These are phyloP conservation scores for Metschnikowia noctiluminum DNA, from an alignment of 805 yeast genomes.

Conservation along the genomic window DNA sequence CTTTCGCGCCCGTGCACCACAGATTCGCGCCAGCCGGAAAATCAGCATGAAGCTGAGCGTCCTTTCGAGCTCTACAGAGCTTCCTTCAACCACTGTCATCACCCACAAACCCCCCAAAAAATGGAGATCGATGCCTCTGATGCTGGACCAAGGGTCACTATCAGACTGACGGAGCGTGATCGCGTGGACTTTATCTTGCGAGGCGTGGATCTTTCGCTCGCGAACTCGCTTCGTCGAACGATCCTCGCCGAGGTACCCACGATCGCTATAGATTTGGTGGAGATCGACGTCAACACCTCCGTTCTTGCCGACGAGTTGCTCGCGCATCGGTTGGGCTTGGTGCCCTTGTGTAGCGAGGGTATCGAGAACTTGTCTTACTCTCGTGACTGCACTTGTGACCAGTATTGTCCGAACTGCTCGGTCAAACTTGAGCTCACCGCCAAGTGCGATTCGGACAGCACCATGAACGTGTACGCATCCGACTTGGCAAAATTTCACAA, in stretches of 20 bases:
- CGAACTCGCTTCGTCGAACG: conserved; percentile 86
- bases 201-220: conserved; percentile 84
- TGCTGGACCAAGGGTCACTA: conserved; percentile 76
- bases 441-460: conserved; percentile 81
- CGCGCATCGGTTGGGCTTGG: conserved; percentile 88
- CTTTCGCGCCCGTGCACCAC: no score
- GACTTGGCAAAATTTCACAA: conserved; percentile 54
- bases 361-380: conserved; percentile 83
- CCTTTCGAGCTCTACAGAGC: neutral
- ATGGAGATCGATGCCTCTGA: conserved; percentile 32
- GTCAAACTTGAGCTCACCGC: conserved; percentile 85
- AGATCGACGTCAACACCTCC: conserved; percentile 86
- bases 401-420: conserved; percentile 92
- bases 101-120: neutral
- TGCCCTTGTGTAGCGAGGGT: conserved; percentile 82
- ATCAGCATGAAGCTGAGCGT: neutral
- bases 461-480: conserved; percentile 85
- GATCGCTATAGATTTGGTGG: conserved; percentile 92
- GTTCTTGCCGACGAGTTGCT: conserved; percentile 96
- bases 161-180: conserved; percentile 80
- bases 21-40: neutral
- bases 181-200: conserved; percentile 86
- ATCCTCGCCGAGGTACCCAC: conserved; percentile 98
- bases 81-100: neutral
- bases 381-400: conserved; percentile 97